phyloP scores from a whole-genome alignment of 768 basidiomycete species.

The Lentinula aciculospora region DNA sequence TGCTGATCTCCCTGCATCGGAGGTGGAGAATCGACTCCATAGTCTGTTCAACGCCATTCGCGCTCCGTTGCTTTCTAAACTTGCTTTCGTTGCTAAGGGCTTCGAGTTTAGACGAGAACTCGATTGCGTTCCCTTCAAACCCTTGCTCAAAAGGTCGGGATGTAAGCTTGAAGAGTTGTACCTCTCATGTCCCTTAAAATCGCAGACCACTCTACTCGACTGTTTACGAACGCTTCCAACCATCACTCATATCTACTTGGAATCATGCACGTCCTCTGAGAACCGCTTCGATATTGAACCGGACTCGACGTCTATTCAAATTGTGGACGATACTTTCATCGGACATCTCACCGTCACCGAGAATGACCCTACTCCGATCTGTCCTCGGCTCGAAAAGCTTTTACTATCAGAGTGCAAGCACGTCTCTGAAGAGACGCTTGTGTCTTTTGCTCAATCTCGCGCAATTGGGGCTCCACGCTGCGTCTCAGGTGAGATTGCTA shows the following conservation, averaged over 20 bases:
- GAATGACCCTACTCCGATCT: not conserved
- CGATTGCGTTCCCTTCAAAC: not conserved
- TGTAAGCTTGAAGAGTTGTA: not conserved
- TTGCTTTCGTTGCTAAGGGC: not conserved
- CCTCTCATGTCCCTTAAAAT: not conserved
- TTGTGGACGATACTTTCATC: not conserved
- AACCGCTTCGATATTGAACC: not conserved
- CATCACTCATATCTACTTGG: not conserved
- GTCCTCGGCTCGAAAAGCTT: conserved; percentile 2
- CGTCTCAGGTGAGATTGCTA: not conserved
- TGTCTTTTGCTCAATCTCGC: conserved; percentile 1
- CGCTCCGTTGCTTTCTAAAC: not conserved
- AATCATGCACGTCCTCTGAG: not conserved
- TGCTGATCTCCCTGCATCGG: not conserved
- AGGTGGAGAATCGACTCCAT: not conserved
- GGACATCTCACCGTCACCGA: not conserved
- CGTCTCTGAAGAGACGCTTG: not conserved
- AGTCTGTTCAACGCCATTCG: conserved; percentile 3
- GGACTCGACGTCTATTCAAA: not conserved
- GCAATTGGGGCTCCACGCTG: not conserved
- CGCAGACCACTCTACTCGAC: not conserved
- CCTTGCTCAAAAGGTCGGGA: not conserved
- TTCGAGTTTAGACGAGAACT: not conserved
- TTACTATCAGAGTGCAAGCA: not conserved
- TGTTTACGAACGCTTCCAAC: not conserved